Evolutionary conservation across 73 alveolate genomes (phyloP).

Genomic region (Blepharisma japonicum): DNA sequence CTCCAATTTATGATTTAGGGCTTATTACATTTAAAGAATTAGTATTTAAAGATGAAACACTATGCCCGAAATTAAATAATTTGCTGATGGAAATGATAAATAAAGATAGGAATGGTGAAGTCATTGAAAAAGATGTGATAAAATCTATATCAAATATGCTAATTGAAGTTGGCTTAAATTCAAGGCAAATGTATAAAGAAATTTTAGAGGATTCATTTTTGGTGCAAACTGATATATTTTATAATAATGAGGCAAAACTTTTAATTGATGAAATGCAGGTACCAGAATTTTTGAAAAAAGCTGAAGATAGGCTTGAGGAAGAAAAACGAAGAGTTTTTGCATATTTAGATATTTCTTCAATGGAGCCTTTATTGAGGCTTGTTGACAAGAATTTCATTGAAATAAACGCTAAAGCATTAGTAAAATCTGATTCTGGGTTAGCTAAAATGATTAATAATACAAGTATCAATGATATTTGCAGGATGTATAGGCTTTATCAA

Average conservation of each 20-base stretch:
- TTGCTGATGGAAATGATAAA: conserved; percentile 33
- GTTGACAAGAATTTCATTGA: conserved; percentile 37
- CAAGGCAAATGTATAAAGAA: conserved; percentile 37
- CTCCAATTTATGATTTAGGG: conserved; percentile 42
- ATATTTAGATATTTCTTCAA: conserved; percentile 37
- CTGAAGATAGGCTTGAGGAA: conserved; percentile 40
- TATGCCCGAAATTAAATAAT: conserved; percentile 26
- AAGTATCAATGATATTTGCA: conserved; percentile 30
- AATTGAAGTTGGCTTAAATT: conserved; percentile 43
- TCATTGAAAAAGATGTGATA: conserved; percentile 38
- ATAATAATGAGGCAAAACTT: conserved; percentile 26
- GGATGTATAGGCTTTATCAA: conserved; percentile 44
- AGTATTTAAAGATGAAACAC: conserved; percentile 27
- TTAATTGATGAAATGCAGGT: conserved; percentile 27
- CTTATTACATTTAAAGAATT: conserved; percentile 37
- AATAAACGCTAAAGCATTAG: conserved; percentile 37
- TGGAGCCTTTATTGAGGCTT: conserved; percentile 32
- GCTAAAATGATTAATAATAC: conserved; percentile 28
- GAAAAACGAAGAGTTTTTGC: conserved; percentile 43
- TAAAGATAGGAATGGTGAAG: conserved; percentile 54
- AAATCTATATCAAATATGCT: conserved; percentile 35
- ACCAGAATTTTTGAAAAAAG: conserved; percentile 42
- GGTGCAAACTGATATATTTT: conserved; percentile 36
- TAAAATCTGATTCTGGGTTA: conserved; percentile 43
- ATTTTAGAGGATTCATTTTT: conserved; percentile 47